Base-by-base conservation (phyloP, 352 stramenopile species). In the Plasmopara muralis region DNA sequence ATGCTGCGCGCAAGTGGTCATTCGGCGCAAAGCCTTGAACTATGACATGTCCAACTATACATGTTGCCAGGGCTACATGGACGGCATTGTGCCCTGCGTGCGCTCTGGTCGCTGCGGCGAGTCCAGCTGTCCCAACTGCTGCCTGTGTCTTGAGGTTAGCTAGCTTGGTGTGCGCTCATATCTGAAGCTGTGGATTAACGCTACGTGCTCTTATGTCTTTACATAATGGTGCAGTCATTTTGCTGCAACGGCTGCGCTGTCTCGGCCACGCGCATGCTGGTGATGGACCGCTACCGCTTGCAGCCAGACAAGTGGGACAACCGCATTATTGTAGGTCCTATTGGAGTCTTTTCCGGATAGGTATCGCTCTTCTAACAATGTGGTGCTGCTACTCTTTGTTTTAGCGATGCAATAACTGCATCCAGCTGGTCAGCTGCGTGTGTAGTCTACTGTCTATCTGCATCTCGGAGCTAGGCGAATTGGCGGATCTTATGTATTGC, bases 1-100 rank as follows among this genome's bases (percentile, higher is more conserved):
- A 15, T 94, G 81, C 55, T 97, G 89, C 64, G 85, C 79, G 50
- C 88, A 97, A 59, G 83, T 96, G 40, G 67, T 90, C 53, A 90
- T 98, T 58, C 81, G 92, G 6, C 77, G 92, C 59, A 96, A 91
- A 79, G 90, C 76, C 31, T 68, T 97, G 7, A 91, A 95, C 62
- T 77, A 81, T 18, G 89, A 95, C 55, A 97, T 96, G 92, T 74
- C 55, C 45, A 95, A 97, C 43, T 98, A 97, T 68, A 73, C 64
- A 43, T 97, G 89, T 68, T 97, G 90, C 64, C 90, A 97, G 67
- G 85, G 88, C 9, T 96, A 96, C 66, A 95, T 97, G 69, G 85
- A 93, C 43, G 77, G 80, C 51, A 74, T 93, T 18, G 87, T 95
- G 52, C 93, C 83, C 35, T 96, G 90, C 62, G 50, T 85, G 31